A percentile compares a stretch with the other conserved stretches of the same genome.
phyloP scores from a whole-genome alignment of 1,284 basidiomycete genomes.

The Anthracocystis walkeri region DNA sequence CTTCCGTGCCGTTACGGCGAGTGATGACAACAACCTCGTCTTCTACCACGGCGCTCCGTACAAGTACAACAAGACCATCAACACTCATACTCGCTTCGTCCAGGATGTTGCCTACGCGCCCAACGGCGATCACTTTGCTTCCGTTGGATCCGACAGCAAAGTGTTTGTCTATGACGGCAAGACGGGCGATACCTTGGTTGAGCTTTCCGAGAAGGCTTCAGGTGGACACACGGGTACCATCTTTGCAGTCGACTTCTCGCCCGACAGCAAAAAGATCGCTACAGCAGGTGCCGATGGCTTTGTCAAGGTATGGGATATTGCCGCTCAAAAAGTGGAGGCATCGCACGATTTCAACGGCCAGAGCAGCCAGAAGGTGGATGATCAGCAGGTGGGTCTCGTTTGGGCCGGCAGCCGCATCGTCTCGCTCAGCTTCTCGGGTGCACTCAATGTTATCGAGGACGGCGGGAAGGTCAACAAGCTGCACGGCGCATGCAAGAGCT shows the following conservation, averaged over 20 bases:
- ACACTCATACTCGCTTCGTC: slow-evolving; percentile 90
- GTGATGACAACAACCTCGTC: slow-evolving; percentile 83
- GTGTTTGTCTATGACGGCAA: slow-evolving; percentile 91
- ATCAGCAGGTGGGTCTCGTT: slow-evolving; percentile 89
- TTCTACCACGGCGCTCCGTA: slow-evolving; percentile 78
- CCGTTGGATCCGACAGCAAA: slow-evolving; percentile 91
- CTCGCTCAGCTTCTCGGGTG: slow-evolving; percentile 85
- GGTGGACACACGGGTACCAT: slow-evolving; percentile 70
- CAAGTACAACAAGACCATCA: slow-evolving; percentile 71
- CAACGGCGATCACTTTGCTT: slow-evolving; percentile 76
- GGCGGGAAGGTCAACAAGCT: slow-evolving; percentile 42
- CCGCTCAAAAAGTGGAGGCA: slow-evolving; percentile 30
- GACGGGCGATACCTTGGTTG: slow-evolving; percentile 77
- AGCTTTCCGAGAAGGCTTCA: slow-evolving; percentile 44
- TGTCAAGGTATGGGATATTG: slow-evolving; percentile 70
- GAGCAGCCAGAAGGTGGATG: slow-evolving; percentile 49
- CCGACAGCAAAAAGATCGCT: slow-evolving; percentile 79
- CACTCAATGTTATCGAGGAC: slow-evolving; percentile 76
- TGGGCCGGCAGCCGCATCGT: slow-evolving; percentile 78
- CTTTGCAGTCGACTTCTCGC: slow-evolving; percentile 70
- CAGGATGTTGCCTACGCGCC: slow-evolving; percentile 89
- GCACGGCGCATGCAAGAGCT: slow-evolving; percentile 50
- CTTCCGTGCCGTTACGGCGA: slow-evolving; percentile 77
- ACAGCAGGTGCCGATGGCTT: slow-evolving; percentile 90
- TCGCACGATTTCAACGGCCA: slow-evolving; percentile 54